Base-by-base conservation (phyloP, 2,329 filamentous ascomycete species). In the Malbranchea zuffiana region DNA sequence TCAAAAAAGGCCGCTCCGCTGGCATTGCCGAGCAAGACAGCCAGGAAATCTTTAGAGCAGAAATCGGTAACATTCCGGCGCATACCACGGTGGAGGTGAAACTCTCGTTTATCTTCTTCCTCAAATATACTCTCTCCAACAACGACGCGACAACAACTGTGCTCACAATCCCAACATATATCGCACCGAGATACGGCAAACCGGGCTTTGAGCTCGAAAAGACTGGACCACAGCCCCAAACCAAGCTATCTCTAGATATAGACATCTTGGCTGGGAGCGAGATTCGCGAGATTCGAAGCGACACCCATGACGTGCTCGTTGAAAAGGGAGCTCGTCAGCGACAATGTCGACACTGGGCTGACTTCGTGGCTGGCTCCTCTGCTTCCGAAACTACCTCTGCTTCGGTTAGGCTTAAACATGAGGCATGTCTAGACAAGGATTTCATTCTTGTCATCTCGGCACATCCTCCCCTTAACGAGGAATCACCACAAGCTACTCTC, bases 91-190 rank as follows among this genome's bases (percentile, higher is more conserved):
- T n/a, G n/a, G n/a, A n/a, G n/a, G n/a, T n/a, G n/a, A n/a, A n/a
- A n/a, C n/a, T n/a, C 65, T 82, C 3, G 76, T 75, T 2, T 79
- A 85, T 52, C 65, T 85, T 37, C 82, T 82, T 58, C 76, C 83
- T n/a, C n/a, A n/a, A n/a, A n/a, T n/a, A n/a, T n/a, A n/a, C n/a
- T n/a, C n/a, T n/a, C 5, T 6, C 29, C 11, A 16, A 31, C 10
- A 6, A 19, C 5, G 18, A 16, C 6, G 18, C 29, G 11, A 31
- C 15, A 17, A n/a, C n/a, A n/a, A 18, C 13, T 5, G 21, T 19
- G 16, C 29, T 31, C 10, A 34, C 32, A 13, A 34, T 34, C 8
- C 32, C 32, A 11, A 21, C 18, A 3, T 21, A 12, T 10, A 34
- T 34, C 16, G 32, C 32, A 6, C 32, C 32, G 20, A 17, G 32